These are phyloP conservation scores for Chlamydomonas sphaeroides DNA, from an alignment of 139 green algal species.

Conservation along the genomic window DNA sequence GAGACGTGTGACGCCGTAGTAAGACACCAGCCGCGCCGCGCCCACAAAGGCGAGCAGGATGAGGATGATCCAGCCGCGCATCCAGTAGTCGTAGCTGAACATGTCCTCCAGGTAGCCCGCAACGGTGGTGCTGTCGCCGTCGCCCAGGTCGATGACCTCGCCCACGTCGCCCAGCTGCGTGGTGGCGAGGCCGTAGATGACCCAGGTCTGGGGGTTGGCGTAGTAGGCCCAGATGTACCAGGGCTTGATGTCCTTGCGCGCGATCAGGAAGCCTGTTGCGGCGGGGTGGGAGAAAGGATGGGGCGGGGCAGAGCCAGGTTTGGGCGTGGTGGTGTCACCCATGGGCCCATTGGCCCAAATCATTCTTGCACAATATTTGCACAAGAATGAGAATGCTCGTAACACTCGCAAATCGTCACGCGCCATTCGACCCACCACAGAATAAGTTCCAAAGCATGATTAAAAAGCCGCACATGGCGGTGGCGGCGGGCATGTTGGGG, in stretches of 20 bases:
- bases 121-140: neutral
- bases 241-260: constrained; percentile 7
- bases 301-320: too few relatives aligned
- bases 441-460: constrained; percentile 43
- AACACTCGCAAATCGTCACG: too few relatives aligned
- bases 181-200: constrained; percentile 27
- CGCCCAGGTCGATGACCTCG: neutral
- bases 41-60: constrained; percentile 68
- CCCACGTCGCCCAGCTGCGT: constrained; percentile 25
- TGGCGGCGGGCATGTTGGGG: constrained; percentile 23
- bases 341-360: too few relatives aligned
- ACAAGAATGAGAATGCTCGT: too few relatives aligned
- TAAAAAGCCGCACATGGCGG: constrained; percentile 15
- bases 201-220: constrained; percentile 19
- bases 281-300: too few relatives aligned
- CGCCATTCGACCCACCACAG: too few relatives aligned
- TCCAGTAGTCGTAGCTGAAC: constrained; percentile 24
- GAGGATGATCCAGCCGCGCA: constrained; percentile 5
- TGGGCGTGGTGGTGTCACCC: too few relatives aligned
- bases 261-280: too few relatives aligned
- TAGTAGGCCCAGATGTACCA: constrained; percentile 44
- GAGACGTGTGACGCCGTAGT: constrained; percentile 61
- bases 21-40: constrained; percentile 49
- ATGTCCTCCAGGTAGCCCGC: constrained; percentile 19
- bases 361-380: too few relatives aligned